These are phyloP conservation scores for Groenewaldozyma sp. DNA, from an alignment of 1,139 yeast species.

Conservation along the genomic window DNA sequence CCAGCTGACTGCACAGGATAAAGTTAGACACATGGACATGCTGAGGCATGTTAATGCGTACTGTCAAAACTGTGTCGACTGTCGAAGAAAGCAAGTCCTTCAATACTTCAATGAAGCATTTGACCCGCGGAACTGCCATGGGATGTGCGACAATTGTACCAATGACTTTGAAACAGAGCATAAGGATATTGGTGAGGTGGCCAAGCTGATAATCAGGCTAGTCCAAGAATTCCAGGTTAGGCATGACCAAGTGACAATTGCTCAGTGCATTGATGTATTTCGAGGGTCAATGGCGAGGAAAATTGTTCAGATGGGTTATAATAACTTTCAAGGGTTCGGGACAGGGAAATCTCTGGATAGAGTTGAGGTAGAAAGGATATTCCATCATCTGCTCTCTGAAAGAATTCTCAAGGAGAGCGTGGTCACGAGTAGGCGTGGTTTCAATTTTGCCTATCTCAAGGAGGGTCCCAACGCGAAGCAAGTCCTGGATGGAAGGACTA, in stretches of 20 bases:
- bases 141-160: slow-evolving; percentile 80
- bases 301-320: slow-evolving; percentile 55
- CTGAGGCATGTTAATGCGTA: slow-evolving; percentile 80
- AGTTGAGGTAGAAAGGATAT: slow-evolving; percentile 69
- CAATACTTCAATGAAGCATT: slow-evolving; percentile 85
- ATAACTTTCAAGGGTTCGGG: slow-evolving; percentile 55
- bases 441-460: slow-evolving; percentile 65
- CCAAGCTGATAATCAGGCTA: slow-evolving; percentile 50
- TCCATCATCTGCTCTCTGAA: slow-evolving; percentile 64
- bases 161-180: slow-evolving; percentile 40
- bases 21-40: slow-evolving; percentile 70
- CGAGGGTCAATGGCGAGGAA: slow-evolving; percentile 64
- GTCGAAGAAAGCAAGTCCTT: slow-evolving; percentile 80
- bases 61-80: slow-evolving; percentile 85
- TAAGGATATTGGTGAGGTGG: slow-evolving; percentile 61
- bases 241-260: slow-evolving; percentile 55
- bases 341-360: slow-evolving; percentile 54
- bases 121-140: slow-evolving; percentile 54
- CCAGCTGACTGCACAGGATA: slow-evolving; percentile 53
- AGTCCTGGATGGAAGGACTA: slow-evolving; percentile 38
- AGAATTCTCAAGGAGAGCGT: slow-evolving; percentile 66
- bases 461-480: slow-evolving; percentile 45
- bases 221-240: slow-evolving; percentile 43
- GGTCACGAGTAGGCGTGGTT: slow-evolving; percentile 63
- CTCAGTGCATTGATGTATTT: slow-evolving; percentile 76